Conservation (phyloP, 1,284 basidiomycete species). For the Apiotrichum siamense region DNA sequence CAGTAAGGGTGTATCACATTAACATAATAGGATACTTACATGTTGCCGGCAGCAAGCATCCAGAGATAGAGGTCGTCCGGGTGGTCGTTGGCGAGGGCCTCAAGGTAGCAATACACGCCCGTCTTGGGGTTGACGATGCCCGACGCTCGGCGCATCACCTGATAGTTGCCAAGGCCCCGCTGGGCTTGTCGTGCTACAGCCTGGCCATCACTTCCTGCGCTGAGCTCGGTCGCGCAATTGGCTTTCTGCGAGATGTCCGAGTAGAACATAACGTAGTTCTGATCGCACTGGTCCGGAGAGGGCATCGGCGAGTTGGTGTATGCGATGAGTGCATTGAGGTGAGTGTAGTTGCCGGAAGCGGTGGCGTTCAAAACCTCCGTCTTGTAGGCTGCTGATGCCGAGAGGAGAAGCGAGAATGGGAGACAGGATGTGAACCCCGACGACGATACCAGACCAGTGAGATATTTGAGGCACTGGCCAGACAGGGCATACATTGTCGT, state of each 20-base stretch:
- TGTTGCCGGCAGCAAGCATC: conserved; percentile 34
- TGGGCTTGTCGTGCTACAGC: conserved; percentile 25
- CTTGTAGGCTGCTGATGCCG: conserved; percentile 56
- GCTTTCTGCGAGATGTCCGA: conserved; percentile 21
- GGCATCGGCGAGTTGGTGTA: conserved; percentile 29
- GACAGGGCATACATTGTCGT: conserved; percentile 59
- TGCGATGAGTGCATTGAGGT: conserved; percentile 58
- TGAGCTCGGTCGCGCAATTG: conserved; percentile 36
- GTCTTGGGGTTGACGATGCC: conserved; percentile 29
- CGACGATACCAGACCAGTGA: conserved; percentile 62
- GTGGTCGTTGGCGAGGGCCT: conserved; percentile 25
- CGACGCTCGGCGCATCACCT: conserved; percentile 33
- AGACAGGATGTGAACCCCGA: conserved; percentile 61
- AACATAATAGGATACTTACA: conserved; percentile 34
- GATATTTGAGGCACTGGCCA: conserved; percentile 62
- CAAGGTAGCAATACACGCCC: conserved; percentile 41
- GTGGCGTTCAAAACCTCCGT: conserved; percentile 38
- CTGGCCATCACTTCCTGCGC: conserved; percentile 9
- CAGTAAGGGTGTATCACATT: neutral
- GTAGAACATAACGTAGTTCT: conserved; percentile 23
- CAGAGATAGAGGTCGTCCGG: conserved; percentile 47
- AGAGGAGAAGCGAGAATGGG: conserved; percentile 64
- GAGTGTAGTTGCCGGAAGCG: conserved; percentile 58
- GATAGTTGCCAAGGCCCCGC: conserved; percentile 40
- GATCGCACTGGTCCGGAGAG: conserved; percentile 21